These are phyloP conservation scores for Ramaria sp. DNA, from an alignment of 768 basidiomycete genomes.

Conservation along the genomic window DNA sequence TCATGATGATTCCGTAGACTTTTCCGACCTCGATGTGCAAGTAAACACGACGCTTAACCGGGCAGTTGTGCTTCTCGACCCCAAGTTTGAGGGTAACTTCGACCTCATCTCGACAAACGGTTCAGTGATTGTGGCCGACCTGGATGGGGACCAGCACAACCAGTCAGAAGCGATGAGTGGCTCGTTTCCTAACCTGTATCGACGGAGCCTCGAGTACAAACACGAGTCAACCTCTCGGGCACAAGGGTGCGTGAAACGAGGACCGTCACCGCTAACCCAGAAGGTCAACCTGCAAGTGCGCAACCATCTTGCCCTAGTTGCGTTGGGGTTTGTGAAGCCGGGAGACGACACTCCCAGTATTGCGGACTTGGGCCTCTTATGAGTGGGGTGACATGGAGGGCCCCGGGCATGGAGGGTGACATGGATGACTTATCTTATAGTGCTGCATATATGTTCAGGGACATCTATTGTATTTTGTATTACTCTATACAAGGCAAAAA, in stretches of 20 bases:
- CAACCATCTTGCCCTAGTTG: constrained; percentile 1
- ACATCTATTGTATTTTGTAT: background rate
- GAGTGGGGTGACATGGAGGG: background rate
- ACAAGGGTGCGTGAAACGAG: constrained; percentile 2
- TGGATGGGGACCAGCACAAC: background rate
- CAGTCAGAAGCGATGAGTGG: background rate
- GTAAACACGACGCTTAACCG: constrained; percentile 6
- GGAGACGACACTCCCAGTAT: background rate
- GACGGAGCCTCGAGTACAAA: background rate
- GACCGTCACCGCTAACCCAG: background rate
- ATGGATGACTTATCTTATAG: background rate
- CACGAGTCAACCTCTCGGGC: background rate
- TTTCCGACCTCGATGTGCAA: constrained; percentile 2
- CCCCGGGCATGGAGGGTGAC: too few species aligned
- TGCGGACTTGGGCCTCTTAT: background rate
- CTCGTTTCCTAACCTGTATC: background rate
- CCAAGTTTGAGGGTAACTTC: constrained; percentile 5
- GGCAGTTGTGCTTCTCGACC: constrained; percentile 4
- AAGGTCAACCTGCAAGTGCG: constrained; percentile 5
- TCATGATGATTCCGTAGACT: constrained; percentile 2
- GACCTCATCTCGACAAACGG: constrained; percentile 1
- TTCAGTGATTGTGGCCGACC: constrained; percentile 3
- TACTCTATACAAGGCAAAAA: background rate
- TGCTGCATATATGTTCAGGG: background rate
- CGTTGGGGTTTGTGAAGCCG: constrained; percentile 2